Percentiles rank a stretch among this genome's conserved stretches.
These are phyloP conservation scores for Globomyces pollinis-pini DNA, from an alignment of 192 early-diverging fungal genomes.

Conservation along the genomic window DNA sequence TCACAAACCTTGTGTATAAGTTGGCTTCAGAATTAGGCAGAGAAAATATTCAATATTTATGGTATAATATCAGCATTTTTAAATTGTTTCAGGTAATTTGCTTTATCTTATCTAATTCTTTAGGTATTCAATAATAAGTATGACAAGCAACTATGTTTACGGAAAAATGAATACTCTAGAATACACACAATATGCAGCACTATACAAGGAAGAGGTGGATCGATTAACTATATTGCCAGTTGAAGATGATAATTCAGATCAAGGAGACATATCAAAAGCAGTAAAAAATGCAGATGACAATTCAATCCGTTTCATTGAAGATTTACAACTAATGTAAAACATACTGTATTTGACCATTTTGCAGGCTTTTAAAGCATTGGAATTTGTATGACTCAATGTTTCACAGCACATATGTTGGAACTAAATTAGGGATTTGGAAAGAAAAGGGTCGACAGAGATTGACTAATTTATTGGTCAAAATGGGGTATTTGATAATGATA, in stretches of 20 bases:
- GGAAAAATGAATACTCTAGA: slow-evolving; percentile 60
- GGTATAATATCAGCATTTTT: slow-evolving; percentile 52
- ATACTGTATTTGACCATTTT: no score
- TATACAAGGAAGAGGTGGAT: slow-evolving; percentile 64
- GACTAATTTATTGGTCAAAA: slow-evolving; percentile 77
- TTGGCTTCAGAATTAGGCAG: slow-evolving; percentile 68
- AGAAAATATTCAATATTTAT: slow-evolving; percentile 63
- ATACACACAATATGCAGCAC: slow-evolving; percentile 56
- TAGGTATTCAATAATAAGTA: slow-evolving; percentile 68
- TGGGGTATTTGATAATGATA: slow-evolving; percentile 73
- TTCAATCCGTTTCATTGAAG: slow-evolving; percentile 55
- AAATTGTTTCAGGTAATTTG: slow-evolving; percentile 24
- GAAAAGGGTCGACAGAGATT: slow-evolving; percentile 70
- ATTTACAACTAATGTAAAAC: slow-evolving; percentile 78
- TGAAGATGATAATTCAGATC: slow-evolving; percentile 24
- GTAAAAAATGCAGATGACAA: slow-evolving; percentile 34
- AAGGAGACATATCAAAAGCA: slow-evolving; percentile 5
- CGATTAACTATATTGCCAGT: slow-evolving; percentile 40
- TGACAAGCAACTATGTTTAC: slow-evolving; percentile 70
- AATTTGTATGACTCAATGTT: slow-evolving; percentile 81
- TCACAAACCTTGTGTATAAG: slow-evolving; percentile 61
- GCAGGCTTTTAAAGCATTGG: slow-evolving; percentile 92
- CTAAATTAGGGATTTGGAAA: slow-evolving; percentile 83
- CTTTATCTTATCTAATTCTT: background rate
- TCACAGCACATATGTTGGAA: slow-evolving; percentile 78